Conservation (phyloP, 2,329 filamentous ascomycete species). For the Cytospora leucostoma region DNA sequence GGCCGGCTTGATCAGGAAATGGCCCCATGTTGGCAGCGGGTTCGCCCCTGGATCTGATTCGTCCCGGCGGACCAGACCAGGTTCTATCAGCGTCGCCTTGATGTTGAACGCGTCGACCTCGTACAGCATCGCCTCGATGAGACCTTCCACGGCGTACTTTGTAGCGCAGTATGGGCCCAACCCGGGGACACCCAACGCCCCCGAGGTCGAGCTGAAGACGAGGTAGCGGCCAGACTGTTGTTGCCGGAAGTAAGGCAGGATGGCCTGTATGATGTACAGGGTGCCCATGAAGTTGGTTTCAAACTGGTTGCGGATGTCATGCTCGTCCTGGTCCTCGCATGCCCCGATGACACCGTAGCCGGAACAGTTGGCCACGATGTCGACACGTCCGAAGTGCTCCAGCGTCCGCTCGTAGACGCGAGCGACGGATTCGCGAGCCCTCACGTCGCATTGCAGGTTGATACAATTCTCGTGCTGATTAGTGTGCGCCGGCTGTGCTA, state of each 20-base stretch:
- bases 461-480: constrained; percentile 72
- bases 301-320: constrained; percentile 93
- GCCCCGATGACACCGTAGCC: constrained; percentile 94
- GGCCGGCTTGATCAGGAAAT: constrained; percentile 86
- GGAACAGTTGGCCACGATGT: constrained; percentile 90
- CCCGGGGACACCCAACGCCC: constrained; percentile 89
- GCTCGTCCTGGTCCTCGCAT: constrained; percentile 95
- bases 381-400: constrained; percentile 75
- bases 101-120: constrained; percentile 90
- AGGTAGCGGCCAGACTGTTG: constrained; percentile 79
- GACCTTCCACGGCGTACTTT: constrained; percentile 93
- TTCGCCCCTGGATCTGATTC: constrained; percentile 62
- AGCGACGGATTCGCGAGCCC: constrained; percentile 75
- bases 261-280: constrained; percentile 87
- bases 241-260: constrained; percentile 81
- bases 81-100: constrained; percentile 90
- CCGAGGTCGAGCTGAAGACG: constrained; percentile 91
- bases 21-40: constrained; percentile 79
- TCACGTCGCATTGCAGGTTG: constrained; percentile 85
- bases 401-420: constrained; percentile 71
- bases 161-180: constrained; percentile 94
- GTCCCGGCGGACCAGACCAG: constrained; percentile 83
- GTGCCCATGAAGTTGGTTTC: constrained; percentile 98
- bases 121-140: constrained; percentile 96
- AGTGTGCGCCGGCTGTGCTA: constrained; percentile 70